Evolutionary conservation across 306 rosid species (phyloP), one percentile per base, ranked within the genome.

Genomic region (Fragaria vesca): DNA sequence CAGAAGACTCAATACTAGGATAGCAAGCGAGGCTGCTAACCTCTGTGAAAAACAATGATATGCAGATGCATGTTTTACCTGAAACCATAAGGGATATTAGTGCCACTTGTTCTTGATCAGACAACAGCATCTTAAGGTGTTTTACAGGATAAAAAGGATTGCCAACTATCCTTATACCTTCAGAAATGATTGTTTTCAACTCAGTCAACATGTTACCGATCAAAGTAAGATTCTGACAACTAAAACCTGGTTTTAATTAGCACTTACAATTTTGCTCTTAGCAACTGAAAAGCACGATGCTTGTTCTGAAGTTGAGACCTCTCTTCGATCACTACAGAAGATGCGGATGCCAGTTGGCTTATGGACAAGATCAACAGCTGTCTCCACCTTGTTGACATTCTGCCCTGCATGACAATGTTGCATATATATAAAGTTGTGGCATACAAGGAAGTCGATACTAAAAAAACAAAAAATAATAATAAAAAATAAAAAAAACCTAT

Each of bases 341-440:
- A 95, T 95, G 73, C 99, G 97, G 60, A 95, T 95, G 79, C 97
- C 99, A 17, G 99, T 88, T 57, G 99, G 99, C 80, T 95, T 95
- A 82, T 95, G 99, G 81, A 89, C 55, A 73, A 95, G 99, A 88
- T 95, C 99, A 7, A 91, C 84, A 57, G 99, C 99, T 68, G 99
- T 95, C 88, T 95, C 97, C 83, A 95, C 99, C 90, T 95, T 95
- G 85, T 95, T 95, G 34, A 95, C 99, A 87, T 93, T 95, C 87
- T 95, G 99, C 65, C 99, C 99, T 95, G 93, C 88, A 86, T 69
- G 78, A 76, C 75, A 73, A 73, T 48, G 51, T 66, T 58, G 69
- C 73, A 85, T 66, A 28, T 24, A 24, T 28, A 28, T 28, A 40
- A 81, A 77, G 70, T 46, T 77, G 72, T 77, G 43, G 42, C 24